A percentile compares a stretch with the other conserved stretches of the same genome.
These are phyloP conservation scores for Mallotus japonicus DNA, from an alignment of 441 rosid genomes.

Conservation along the genomic window DNA sequence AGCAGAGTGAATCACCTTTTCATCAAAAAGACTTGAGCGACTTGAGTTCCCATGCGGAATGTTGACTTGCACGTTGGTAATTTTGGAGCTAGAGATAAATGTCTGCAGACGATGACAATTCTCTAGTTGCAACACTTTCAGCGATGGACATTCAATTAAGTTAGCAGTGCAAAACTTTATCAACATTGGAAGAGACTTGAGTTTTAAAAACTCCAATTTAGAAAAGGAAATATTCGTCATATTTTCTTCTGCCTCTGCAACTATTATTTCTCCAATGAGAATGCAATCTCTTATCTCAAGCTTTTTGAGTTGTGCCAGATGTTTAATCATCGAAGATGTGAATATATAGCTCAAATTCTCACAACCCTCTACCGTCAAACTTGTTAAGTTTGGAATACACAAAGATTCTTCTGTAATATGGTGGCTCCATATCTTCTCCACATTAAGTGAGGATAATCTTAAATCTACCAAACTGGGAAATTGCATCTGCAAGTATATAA, in stretches of 20 bases:
- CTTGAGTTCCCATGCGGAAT: too few relatives aligned
- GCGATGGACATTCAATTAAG: slow-evolving; percentile 9
- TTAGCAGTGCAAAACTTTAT: not conserved
- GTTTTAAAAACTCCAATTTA: not conserved
- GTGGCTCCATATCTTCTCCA: not conserved
- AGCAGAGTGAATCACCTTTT: too few relatives aligned
- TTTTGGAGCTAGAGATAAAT: slow-evolving; percentile 13
- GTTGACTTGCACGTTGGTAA: too few relatives aligned
- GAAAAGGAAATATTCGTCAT: not conserved
- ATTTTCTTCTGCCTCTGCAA: not conserved
- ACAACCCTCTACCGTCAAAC: not conserved
- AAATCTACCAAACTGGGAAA: not conserved
- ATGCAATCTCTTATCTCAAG: not conserved
- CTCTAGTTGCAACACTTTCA: not conserved
- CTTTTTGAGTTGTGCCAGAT: not conserved
- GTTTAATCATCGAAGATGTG: slow-evolving; percentile 6
- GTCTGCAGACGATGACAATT: not conserved
- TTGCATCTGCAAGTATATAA: not conserved
- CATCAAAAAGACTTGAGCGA: not conserved
- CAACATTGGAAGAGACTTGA: slow-evolving; percentile 16
- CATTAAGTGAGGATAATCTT: not conserved
- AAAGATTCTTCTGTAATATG: not conserved
- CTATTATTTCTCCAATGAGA: slow-evolving; percentile 9
- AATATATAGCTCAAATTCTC: slow-evolving; percentile 8
- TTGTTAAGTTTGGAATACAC: not conserved